Evolutionary conservation across 1,284 basidiomycete species (phyloP).

Genomic region (Heliocybe sulcata): DNA sequence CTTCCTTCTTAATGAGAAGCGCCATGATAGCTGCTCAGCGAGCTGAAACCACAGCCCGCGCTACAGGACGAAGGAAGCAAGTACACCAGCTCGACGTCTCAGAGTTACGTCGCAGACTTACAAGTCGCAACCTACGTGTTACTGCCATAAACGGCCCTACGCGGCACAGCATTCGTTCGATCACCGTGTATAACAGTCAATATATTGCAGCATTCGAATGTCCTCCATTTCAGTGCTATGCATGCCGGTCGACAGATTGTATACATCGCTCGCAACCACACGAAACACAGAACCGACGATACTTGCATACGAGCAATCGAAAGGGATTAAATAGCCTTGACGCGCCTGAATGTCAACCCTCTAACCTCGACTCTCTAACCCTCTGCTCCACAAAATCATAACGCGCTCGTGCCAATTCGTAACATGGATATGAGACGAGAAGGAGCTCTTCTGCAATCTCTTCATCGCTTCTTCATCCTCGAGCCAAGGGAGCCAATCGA

Average conservation of each 20-base stretch:
- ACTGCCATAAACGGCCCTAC: not conserved
- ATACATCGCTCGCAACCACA: not conserved
- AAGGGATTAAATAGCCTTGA: not conserved
- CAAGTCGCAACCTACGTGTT: not conserved
- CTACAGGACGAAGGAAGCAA: conserved; percentile 1
- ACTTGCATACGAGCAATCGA: not conserved
- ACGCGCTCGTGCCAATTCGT: not conserved
- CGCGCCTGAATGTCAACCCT: not conserved
- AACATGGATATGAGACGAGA: not conserved
- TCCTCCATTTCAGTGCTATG: not conserved
- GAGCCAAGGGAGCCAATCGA: not conserved
- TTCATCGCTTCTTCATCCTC: not conserved
- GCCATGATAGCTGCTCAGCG: conserved; percentile 45
- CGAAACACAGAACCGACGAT: not conserved
- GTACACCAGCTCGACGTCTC: conserved; percentile 2
- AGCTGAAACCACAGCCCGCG: conserved; percentile 9
- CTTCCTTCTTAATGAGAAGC: conserved; percentile 86
- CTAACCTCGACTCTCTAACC: not conserved
- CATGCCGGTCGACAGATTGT: not conserved
- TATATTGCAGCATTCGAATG: not conserved
- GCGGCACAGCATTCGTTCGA: not conserved
- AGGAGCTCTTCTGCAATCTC: not conserved
- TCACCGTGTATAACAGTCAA: not conserved
- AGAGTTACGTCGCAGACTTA: not conserved
- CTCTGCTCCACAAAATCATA: not conserved